Conservation (phyloP, 768 basidiomycete genomes). For the Lactarius hatsudake region DNA sequence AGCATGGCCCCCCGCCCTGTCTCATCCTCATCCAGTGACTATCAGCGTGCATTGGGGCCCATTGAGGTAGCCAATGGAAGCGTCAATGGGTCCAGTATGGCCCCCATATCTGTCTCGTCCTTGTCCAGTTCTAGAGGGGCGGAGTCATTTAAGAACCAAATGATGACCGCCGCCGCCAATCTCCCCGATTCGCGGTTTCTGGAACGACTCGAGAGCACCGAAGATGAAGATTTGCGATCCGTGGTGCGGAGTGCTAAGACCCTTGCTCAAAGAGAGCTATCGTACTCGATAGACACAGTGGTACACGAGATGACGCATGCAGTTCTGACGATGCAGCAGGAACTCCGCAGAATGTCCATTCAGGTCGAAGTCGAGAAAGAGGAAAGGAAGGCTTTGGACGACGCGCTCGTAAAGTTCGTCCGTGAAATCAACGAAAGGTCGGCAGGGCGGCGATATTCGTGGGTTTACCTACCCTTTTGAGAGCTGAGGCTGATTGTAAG, state of each 20-base stretch:
- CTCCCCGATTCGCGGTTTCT: constrained; percentile 21
- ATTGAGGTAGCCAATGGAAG: neutral
- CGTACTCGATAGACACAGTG: constrained; percentile 6
- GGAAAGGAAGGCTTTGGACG: neutral
- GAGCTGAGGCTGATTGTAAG: neutral
- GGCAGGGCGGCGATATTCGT: constrained; percentile 7
- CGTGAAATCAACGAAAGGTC: constrained; percentile 5
- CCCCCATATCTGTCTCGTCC: neutral
- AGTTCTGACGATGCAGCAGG: constrained; percentile 16
- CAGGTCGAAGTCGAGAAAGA: constrained; percentile 8
- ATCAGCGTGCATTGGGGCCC: neutral
- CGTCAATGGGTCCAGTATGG: neutral
- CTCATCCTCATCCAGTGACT: neutral
- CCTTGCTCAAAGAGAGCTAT: constrained; percentile 4
- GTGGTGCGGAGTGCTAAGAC: neutral
- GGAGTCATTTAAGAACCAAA: neutral
- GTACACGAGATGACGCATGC: constrained; percentile 1
- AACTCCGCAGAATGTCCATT: constrained; percentile 1
- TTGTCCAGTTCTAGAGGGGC: neutral
- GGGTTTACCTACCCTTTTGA: neutral
- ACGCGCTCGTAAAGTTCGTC: constrained; percentile 9
- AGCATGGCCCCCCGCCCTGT: too few species aligned
- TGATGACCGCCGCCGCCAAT: neutral
- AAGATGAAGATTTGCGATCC: constrained; percentile 6
- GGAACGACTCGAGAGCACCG: neutral